Evolutionary conservation across 192 early-diverging fungal genomes (phyloP), one percentile per base, ranked within the genome.

Genomic region (Rhizophagus clarus): DNA sequence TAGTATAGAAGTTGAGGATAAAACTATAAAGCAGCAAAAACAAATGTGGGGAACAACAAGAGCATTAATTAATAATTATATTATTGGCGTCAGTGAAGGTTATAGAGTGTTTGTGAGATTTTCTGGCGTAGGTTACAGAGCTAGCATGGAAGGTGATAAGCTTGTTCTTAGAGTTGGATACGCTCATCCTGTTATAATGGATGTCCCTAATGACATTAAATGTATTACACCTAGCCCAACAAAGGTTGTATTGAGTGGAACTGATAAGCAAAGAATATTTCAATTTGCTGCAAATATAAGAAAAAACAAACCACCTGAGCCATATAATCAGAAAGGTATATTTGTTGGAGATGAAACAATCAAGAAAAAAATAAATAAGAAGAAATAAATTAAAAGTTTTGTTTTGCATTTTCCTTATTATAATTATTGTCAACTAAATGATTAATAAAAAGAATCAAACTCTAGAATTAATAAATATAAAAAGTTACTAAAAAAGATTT

Each of bases 321-420:
- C 98, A 45, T 99, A 98, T 81, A 99, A 99, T 88, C 97, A 97
- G 85, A 99, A 99, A 90, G 98, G 98, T 78, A 96, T 98, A 61
- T 99, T 99, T 89, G 92, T 99, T 72, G 93, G 95, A 40, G 96
- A 97, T 81, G 96, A 99, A 88, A 98, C 97, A 8, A 99, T 99
- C 83, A 94, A 93, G 83, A 98, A 98, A 91, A 99, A 98, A 93
- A 95, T 94, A 72, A 94, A 95, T 80, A 99, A 97, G 91, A 99
- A 97, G 90, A 94, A 95, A 85, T 95, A 89, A 68, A 14, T 49
- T 47, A 37, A 37, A 37, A 37, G 5, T 37, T 37, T 37, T 37
- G 34, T n/a, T n/a, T n/a, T n/a, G n/a, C n/a, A n/a, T n/a, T n/a
- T n/a, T n/a, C n/a, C n/a, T n/a, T n/a, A n/a, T n/a, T n/a, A n/a